Evolutionary conservation across 192 early-diverging fungal genomes (phyloP).

Genomic region (Rhizophagus sp.): DNA sequence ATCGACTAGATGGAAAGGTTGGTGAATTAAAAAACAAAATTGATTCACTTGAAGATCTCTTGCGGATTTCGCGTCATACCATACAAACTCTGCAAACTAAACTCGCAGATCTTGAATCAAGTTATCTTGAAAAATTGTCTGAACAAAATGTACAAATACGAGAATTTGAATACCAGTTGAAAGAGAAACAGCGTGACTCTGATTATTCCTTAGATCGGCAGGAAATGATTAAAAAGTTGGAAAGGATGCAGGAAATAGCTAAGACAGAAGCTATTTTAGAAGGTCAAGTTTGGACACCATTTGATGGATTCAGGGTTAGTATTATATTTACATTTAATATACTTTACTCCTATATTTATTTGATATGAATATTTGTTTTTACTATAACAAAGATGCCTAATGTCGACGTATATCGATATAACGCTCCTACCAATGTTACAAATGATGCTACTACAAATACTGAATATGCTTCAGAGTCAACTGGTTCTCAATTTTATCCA

Average conservation of each 20-base stretch:
- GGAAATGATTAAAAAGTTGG: constrained; percentile 26
- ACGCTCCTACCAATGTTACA: too few relatives aligned
- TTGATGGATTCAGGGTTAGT: constrained; percentile 17
- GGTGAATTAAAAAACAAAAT: constrained; percentile 71
- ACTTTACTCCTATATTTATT: background rate
- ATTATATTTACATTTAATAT: background rate
- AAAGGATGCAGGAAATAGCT: constrained; percentile 25
- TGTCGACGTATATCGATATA: too few relatives aligned
- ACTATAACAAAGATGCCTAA: too few relatives aligned
- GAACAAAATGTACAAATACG: constrained; percentile 66
- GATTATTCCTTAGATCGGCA: background rate
- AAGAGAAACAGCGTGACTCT: constrained; percentile 3
- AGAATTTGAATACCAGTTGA: constrained; percentile 17
- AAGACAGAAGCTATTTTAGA: constrained; percentile 23
- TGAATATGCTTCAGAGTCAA: too few relatives aligned
- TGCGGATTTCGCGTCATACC: constrained; percentile 78
- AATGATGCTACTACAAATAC: too few relatives aligned
- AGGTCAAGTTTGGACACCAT: constrained; percentile 32
- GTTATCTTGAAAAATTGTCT: constrained; percentile 67
- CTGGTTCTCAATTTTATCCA: too few relatives aligned
- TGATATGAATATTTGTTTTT: too few relatives aligned
- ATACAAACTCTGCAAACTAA: constrained; percentile 73
- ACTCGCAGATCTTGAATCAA: constrained; percentile 65
- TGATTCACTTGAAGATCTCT: constrained; percentile 64
- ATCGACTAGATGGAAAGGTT: constrained; percentile 51